Evolutionary conservation across 139 green algal species (phyloP), one percentile per base, ranked within the genome.

Genomic region (Trebouxia sp.): DNA sequence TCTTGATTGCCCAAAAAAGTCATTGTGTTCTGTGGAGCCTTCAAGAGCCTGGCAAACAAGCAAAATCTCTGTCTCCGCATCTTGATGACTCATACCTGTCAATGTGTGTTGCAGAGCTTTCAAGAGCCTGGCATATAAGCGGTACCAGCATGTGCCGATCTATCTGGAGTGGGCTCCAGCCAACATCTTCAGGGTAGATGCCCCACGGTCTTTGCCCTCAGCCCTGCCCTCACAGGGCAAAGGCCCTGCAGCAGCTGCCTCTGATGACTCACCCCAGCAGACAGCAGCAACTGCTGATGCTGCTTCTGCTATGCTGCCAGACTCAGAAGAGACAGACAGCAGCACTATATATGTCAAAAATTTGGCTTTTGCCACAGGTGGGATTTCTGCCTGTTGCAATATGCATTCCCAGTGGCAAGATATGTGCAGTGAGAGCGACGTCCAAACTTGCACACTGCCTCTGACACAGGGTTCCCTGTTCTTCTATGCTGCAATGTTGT

Each of bases 151-250:
- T 74, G 95, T 98, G 39, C 97, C 97, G 4, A 85, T 99, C 22
- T 99, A 99, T 88, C 84, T 99, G 17, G 96, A 99, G 85, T 99
- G 95, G 95, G 97, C 97, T 2, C 97, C 97, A 20, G 85, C 86
- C 15, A 92, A 90, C 67, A 91, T 98, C 30, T 97, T 98, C 83
- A 82, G 38, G 8, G 67, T 43, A 15, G 78, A 50, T 66, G 79
- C 85, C 0, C 78, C 66, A 11, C 53, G 55, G 41, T 1, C 69
- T 38, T 24, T 17, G n/a, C 17, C 30, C 24, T 22, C 35, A 26
- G 17, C n/a, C n/a, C 56, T 69, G 39, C 69, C 42, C 69, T 51
- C 9, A 5, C 38, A 26, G 32, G 62, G n/a, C 42, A 72, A 45
- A 45, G 62, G 32, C 35, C 62, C 32, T 72, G 62, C 20, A 72